Base-by-base conservation (phyloP, 1,284 basidiomycete species). In the Moesziomyces aphidis region DNA sequence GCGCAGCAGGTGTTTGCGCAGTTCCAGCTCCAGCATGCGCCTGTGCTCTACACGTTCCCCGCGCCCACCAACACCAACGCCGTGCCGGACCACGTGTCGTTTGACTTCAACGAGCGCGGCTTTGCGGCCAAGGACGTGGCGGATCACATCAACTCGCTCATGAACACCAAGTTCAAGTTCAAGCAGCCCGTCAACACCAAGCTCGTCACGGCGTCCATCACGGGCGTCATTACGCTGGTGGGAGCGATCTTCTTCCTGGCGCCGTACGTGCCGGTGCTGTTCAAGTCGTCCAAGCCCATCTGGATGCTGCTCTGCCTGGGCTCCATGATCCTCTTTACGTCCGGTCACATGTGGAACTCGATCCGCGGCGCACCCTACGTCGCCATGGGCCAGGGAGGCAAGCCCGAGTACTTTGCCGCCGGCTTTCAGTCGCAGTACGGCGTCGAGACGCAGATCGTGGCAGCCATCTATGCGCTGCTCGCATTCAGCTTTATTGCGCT, bases 401-500 rank as follows among this genome's bases (percentile, higher is more conserved):
- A 90, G 26, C 74, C 91, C 22, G 88, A 88, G 68, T 95, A 94
- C 91, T 92, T 97, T 81, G 92, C 93, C 10, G 88, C 87, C 10
- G 95, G 96, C 2, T 97, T 92, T 86, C 91, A 92, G 83, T 94
- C 91, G 81, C 95, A 98, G 86, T 92, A 90, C 78, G 95, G 94
- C 3, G 91, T 96, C 80, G 97, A 99, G 86, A 92, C 92, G 22
- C 92, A 94, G 81, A 92, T 98, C 53, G 88, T 99, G 24, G 89
- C 91, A 1, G 89, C 89, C 67, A 89, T 96, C 51, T 99, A 99
- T 82, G 94, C 92, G 15, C 85, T 93, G 22, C 87, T 97, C 44
- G 91, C 90, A 1, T 89, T 91, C 66, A 88, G 93, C 13, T 91
- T 95, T 86, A 85, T 97, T 64, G 93, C 94, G 86, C 88, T 98